A percentile compares a stretch with the other conserved stretches of the same genome.
Evolutionary conservation across 192 early-diverging fungal genomes (phyloP).

Genomic region (Powellomyces hirtus): DNA sequence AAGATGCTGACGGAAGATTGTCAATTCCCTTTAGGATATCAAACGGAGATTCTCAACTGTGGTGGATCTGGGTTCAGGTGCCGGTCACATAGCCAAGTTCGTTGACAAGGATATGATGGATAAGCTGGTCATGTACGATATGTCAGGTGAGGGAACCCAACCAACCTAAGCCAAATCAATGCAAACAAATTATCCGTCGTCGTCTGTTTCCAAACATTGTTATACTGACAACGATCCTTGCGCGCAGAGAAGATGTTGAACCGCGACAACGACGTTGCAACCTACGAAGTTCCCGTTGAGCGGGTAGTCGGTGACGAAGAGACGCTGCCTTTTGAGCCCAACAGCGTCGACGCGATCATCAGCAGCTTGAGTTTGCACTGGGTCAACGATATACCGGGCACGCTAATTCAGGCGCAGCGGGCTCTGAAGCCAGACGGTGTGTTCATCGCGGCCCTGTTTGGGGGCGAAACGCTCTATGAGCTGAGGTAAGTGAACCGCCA

Average conservation of each 20-base stretch:
- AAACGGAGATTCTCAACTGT: constrained; percentile 82
- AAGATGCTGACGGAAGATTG: too few species aligned
- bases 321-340: constrained; percentile 69
- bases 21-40: constrained; percentile 73
- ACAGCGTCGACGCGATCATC: constrained; percentile 85
- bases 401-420: constrained; percentile 79
- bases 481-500: constrained; percentile 54
- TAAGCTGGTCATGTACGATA: constrained; percentile 84
- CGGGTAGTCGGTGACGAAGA: constrained; percentile 86
- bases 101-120: constrained; percentile 80
- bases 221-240: too few species aligned
- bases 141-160: constrained; percentile 57
- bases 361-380: constrained; percentile 87
- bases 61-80: constrained; percentile 85
- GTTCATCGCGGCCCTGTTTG: constrained; percentile 92
- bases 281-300: constrained; percentile 65
- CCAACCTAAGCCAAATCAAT: background rate
- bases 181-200: too few species aligned
- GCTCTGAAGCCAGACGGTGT: constrained; percentile 88
- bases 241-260: too few species aligned
- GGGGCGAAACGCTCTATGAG: constrained; percentile 96
- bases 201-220: constrained; percentile 30
- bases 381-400: constrained; percentile 92
- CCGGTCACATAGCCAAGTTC: constrained; percentile 83
- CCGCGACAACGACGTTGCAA: constrained; percentile 47